A percentile compares a stretch with the other conserved stretches of the same genome.
Conservation (phyloP, 371 early-diverging fungal genomes). For the Zancudomyces culisetae region DNA sequence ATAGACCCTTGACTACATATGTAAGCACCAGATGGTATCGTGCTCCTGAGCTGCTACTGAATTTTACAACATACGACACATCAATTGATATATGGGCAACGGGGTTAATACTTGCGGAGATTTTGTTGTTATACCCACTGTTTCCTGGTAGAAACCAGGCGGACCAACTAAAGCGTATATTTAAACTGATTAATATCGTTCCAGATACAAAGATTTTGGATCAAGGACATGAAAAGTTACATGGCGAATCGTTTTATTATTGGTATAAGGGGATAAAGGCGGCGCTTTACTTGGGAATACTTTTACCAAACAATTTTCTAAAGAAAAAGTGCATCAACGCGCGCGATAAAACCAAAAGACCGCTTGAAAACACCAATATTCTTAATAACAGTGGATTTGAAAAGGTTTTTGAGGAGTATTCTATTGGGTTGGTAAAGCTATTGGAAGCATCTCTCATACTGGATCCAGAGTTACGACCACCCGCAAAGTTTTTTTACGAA, state of each 20-base stretch:
- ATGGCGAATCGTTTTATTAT: neutral
- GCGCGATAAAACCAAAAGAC: neutral
- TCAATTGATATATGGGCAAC: constrained; percentile 98
- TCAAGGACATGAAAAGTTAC: neutral
- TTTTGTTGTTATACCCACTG: constrained; percentile 61
- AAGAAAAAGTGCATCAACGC: neutral
- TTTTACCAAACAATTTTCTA: neutral
- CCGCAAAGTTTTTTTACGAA: no score
- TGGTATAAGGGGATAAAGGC: constrained; percentile 1
- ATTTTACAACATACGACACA: constrained; percentile 59
- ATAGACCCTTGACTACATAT: constrained; percentile 72
- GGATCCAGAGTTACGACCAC: constrained; percentile 64
- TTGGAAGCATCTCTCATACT: constrained; percentile 66
- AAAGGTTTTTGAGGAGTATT: constrained; percentile 19
- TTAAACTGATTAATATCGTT: constrained; percentile 37
- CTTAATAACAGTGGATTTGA: constrained; percentile 37
- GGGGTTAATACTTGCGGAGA: constrained; percentile 81
- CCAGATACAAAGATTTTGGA: neutral
- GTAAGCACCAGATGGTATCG: constrained; percentile 96
- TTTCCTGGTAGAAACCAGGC: constrained; percentile 86
- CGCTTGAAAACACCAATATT: constrained; percentile 21
- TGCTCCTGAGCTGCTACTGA: constrained; percentile 89
- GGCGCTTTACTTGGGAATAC: neutral
- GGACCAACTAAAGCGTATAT: constrained; percentile 65
- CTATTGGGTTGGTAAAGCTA: constrained; percentile 41